A percentile compares a stretch with the other conserved stretches of the same genome.
These are phyloP conservation scores for Penicillium sp. DNA, from an alignment of 2,329 filamentous ascomycete genomes.

Conservation along the genomic window DNA sequence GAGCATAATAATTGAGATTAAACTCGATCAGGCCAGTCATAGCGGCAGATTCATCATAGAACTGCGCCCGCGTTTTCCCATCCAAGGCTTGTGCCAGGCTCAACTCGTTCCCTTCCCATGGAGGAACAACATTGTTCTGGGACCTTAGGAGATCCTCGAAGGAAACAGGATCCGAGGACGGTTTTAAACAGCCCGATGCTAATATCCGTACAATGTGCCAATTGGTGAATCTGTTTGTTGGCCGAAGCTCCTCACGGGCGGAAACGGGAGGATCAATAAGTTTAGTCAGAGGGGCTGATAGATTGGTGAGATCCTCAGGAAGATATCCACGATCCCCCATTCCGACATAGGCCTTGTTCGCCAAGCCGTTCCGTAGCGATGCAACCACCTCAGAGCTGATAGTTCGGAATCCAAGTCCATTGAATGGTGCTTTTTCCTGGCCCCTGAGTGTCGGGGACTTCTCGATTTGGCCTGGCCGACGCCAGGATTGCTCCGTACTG, in stretches of 20 bases:
- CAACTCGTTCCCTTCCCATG: constrained; percentile 28
- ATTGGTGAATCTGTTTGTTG: constrained; percentile 31
- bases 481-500: constrained; percentile 35
- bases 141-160: constrained; percentile 41
- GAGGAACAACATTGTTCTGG: constrained; percentile 28
- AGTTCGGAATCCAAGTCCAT: constrained; percentile 45
- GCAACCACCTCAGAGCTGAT: constrained; percentile 59
- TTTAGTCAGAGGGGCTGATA: constrained; percentile 19
- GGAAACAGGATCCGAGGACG: constrained; percentile 44
- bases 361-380: constrained; percentile 53
- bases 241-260: constrained; percentile 23
- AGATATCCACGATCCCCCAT: constrained; percentile 31
- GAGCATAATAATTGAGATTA: constrained; percentile 27
- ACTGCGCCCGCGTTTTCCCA: constrained; percentile 21
- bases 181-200: constrained; percentile 47
- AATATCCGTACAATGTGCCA: constrained; percentile 49
- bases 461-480: constrained; percentile 22
- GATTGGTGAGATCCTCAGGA: constrained; percentile 27
- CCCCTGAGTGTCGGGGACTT: constrained; percentile 16
- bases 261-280: constrained; percentile 14
- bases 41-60: constrained; percentile 35
- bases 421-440: constrained; percentile 27
- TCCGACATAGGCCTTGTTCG: constrained; percentile 45
- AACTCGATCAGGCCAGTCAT: constrained; percentile 33
- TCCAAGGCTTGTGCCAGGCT: constrained; percentile 19